Conservation (phyloP, 2,329 filamentous ascomycete genomes). For the Colletotrichum sp. region DNA sequence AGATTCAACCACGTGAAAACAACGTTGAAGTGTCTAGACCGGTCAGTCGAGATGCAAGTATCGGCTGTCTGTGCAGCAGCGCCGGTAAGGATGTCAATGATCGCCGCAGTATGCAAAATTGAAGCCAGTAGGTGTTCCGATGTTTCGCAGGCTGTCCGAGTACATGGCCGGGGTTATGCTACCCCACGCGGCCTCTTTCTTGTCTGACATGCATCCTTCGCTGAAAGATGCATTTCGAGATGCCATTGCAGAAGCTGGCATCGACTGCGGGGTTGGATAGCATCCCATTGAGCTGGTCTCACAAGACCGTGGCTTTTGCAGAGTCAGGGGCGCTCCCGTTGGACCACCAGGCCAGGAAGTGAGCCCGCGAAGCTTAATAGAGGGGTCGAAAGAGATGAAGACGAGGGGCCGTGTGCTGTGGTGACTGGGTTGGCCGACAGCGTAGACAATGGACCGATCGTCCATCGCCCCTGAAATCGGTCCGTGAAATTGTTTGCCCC, state of each 20-base stretch:
- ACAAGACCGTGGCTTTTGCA: neutral
- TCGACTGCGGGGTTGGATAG: constrained; percentile 8
- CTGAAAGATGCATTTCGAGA: constrained; percentile 3
- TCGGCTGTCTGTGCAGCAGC: neutral
- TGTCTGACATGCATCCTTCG: neutral
- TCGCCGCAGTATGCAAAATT: constrained; percentile 6
- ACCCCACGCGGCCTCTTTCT: neutral
- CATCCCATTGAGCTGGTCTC: neutral
- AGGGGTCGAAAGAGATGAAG: constrained; percentile 48
- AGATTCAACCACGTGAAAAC: neutral
- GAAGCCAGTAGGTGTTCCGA: neutral
- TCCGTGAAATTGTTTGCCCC: constrained; percentile 36
- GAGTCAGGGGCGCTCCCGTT: neutral
- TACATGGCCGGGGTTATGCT: constrained; percentile 3
- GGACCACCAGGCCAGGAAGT: constrained; percentile 26
- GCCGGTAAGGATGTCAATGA: neutral
- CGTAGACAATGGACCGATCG: constrained; percentile 53
- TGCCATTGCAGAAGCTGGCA: neutral
- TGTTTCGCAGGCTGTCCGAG: neutral
- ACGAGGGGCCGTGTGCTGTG: constrained; percentile 38
- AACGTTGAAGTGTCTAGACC: neutral
- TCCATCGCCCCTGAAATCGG: constrained; percentile 48
- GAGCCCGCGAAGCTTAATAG: constrained; percentile 33
- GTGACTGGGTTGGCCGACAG: constrained; percentile 30
- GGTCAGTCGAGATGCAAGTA: neutral